A percentile compares a stretch with the other conserved stretches of the same genome.
Conservation (phyloP, 345 rosid species). For the Gossypium anomalum region DNA sequence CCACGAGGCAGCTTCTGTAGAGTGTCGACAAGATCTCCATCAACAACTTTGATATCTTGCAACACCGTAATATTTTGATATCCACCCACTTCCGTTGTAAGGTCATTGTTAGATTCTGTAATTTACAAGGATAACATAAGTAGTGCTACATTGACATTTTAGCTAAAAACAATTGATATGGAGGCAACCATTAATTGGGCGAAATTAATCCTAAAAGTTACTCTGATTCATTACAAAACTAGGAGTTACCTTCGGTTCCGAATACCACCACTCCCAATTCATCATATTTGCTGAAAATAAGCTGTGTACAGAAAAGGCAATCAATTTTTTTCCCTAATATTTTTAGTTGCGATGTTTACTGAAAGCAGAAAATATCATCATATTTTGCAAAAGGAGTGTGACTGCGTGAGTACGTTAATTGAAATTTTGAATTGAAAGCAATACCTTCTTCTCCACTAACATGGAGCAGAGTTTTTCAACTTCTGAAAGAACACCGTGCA, state of each 20-base stretch:
- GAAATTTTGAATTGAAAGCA: not conserved
- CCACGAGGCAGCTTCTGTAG: constrained; percentile 69
- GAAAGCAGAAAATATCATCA: not conserved
- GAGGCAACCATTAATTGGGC: not conserved
- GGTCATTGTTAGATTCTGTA: constrained; percentile 70
- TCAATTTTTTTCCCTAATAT: not conserved
- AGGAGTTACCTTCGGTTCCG: constrained; percentile 70
- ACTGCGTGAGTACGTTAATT: not conserved
- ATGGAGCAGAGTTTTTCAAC: constrained; percentile 63
- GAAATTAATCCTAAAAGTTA: not conserved
- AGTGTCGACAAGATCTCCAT: constrained; percentile 46
- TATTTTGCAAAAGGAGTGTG: not conserved
- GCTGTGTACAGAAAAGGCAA: constrained; percentile 34
- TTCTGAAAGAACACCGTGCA: constrained; percentile 61
- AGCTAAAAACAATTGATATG: not conserved
- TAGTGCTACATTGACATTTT: not conserved
- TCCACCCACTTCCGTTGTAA: constrained; percentile 77
- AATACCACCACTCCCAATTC: constrained; percentile 80
- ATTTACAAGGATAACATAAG: constrained; percentile 12
- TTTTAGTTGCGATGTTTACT: not conserved
- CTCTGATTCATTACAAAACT: not conserved
- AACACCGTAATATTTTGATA: constrained; percentile 64
- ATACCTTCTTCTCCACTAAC: constrained; percentile 78
- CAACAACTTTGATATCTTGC: constrained; percentile 60
- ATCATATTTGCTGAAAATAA: constrained; percentile 63